Conservation (phyloP, 768 basidiomycete species). For the Psilocybe subaeruginosa region DNA sequence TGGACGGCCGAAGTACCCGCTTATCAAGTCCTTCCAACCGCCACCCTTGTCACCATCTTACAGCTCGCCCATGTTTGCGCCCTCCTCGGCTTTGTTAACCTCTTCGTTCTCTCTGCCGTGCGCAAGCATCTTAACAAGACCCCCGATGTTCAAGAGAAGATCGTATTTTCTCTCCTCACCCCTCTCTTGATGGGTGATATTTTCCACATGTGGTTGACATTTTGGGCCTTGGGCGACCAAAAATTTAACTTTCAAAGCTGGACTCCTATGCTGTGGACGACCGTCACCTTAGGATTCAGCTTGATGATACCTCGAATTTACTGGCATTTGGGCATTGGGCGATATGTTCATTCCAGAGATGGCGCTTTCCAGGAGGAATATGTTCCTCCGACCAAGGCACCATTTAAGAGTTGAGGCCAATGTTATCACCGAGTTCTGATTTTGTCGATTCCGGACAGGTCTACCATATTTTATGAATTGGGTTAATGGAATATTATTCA, state of each 20-base stretch:
- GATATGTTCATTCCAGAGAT: constrained; percentile 72
- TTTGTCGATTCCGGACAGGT: background rate
- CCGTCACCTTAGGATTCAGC: constrained; percentile 61
- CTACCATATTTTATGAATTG: background rate
- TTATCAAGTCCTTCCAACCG: constrained; percentile 53
- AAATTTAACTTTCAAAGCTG: constrained; percentile 64
- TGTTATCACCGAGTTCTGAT: background rate
- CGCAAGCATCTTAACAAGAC: constrained; percentile 61
- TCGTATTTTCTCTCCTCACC: constrained; percentile 61
- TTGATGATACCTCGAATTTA: constrained; percentile 70
- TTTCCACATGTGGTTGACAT: constrained; percentile 64
- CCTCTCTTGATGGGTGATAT: constrained; percentile 75
- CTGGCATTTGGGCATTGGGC: constrained; percentile 77
- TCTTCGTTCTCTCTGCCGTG: constrained; percentile 64
- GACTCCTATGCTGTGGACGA: constrained; percentile 73
- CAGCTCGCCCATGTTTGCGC: constrained; percentile 82
- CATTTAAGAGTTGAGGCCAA: constrained; percentile 2
- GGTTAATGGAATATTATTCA: constrained; percentile 11
- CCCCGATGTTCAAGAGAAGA: constrained; percentile 73
- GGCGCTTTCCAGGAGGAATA: constrained; percentile 30
- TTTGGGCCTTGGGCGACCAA: constrained; percentile 78
- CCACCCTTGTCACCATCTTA: constrained; percentile 69
- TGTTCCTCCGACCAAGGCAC: constrained; percentile 5
- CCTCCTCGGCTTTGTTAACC: constrained; percentile 70
- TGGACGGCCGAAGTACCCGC: constrained; percentile 58